These are phyloP conservation scores for Gossypium herbaceum DNA, from an alignment of 345 rosid genomes.

Conservation along the genomic window DNA sequence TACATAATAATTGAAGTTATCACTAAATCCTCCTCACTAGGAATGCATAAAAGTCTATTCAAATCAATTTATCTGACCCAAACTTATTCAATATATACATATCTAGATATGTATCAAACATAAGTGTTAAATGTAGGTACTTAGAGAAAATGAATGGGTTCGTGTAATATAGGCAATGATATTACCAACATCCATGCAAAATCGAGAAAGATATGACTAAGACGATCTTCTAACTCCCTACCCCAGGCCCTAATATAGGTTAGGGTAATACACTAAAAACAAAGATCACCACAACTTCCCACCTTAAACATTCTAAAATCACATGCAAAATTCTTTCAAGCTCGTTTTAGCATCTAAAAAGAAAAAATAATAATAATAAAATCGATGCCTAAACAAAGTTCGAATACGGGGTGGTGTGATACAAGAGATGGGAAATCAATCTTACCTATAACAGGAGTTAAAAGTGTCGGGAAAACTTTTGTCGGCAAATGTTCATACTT, in stretches of 20 bases:
- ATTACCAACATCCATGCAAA: background rate
- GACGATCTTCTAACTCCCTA: background rate
- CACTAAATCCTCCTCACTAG: no score
- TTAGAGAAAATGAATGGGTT: background rate
- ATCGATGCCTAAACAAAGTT: background rate
- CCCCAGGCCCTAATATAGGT: background rate
- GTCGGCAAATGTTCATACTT: no score
- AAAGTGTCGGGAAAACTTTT: no score
- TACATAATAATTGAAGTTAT: no score
- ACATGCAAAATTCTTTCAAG: background rate
- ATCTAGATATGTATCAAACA: no score
- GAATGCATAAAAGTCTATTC: no score
- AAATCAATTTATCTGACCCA: no score
- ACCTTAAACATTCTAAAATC: background rate
- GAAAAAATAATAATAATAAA: background rate
- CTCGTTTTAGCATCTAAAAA: conserved; percentile 10
- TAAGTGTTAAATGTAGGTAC: no score
- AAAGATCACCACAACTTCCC: background rate
- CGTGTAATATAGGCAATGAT: background rate
- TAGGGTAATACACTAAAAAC: background rate
- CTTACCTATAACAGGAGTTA: no score
- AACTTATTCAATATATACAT: no score
- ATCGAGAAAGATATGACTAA: background rate
- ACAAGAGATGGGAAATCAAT: conserved; percentile 1
- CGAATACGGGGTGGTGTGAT: no score